Evolutionary conservation across 1,139 yeast species (phyloP), one percentile per base, ranked within the genome.

Genomic region (Kurtzmaniella quercitrusa): DNA sequence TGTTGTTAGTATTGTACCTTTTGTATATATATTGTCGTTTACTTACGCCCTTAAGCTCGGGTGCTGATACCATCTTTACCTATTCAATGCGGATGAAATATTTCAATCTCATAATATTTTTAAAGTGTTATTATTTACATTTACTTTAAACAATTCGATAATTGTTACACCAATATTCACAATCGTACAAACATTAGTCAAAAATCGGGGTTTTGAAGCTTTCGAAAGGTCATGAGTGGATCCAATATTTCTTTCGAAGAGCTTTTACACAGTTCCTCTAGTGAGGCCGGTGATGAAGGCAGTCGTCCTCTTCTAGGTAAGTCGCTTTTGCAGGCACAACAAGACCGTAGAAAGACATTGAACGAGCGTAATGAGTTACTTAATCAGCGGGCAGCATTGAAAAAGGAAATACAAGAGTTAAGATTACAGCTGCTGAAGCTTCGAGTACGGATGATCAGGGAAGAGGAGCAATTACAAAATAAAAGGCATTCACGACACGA

Each of bases 51-150:
- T 69, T 69, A 47, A 70, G 63, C 51, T 84, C 91, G 12, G 93
- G 91, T 36, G 83, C 77, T 7, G 87, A 74, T 18, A 78, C 82
- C 84, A 78, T 78, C 9, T 15, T 49, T 11, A 7, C 36, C 15
- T 28, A 28, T 28, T 22, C n/a, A n/a, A n/a, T n/a, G n/a, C n/a
- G n/a, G n/a, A n/a, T n/a, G n/a, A n/a, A n/a, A n/a, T n/a, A n/a
- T n/a, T n/a, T n/a, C n/a, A n/a, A n/a, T n/a, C n/a, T n/a, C n/a
- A n/a, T n/a, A n/a, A n/a, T n/a, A n/a, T n/a, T n/a, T n/a, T n/a
- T n/a, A n/a, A n/a, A n/a, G n/a, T n/a, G n/a, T n/a, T n/a, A n/a
- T n/a, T n/a, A n/a, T n/a, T n/a, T n/a, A n/a, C n/a, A 21, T 21
- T 21, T 21, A 21, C 23, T 9, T 7, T 21, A 21, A 21, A 21